phyloP scores from a whole-genome alignment of 192 early-diverging fungal genomes.

The Linnemannia hyalina region DNA sequence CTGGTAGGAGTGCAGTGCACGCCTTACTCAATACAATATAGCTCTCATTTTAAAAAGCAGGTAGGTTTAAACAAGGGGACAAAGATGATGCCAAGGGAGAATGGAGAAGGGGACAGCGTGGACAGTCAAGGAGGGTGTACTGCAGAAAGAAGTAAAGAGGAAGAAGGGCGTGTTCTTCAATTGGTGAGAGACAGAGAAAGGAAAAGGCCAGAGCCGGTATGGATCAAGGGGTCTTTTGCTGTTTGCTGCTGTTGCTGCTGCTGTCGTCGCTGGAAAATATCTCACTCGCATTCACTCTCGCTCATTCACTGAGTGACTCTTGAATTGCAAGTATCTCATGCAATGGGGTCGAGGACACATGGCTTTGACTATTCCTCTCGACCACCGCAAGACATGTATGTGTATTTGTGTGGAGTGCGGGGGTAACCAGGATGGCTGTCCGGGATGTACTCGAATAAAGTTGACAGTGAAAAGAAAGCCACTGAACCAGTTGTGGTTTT shows the following conservation, averaged over 20 bases:
- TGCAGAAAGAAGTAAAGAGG: background rate
- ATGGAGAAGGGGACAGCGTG: background rate
- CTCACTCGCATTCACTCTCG: background rate
- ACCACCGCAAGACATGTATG: background rate
- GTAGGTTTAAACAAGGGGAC: background rate
- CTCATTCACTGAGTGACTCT: background rate
- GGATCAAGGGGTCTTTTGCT: conserved; percentile 6
- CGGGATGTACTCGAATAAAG: background rate
- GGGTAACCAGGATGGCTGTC: background rate
- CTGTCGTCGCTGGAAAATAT: background rate
- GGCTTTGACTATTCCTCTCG: background rate
- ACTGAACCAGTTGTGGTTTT: background rate
- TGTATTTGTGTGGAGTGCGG: background rate
- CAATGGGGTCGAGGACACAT: background rate
- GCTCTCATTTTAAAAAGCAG: background rate
- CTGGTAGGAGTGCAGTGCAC: too few relatives aligned
- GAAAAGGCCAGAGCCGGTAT: conserved; percentile 4
- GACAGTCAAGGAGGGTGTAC: background rate
- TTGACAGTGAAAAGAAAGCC: too few relatives aligned
- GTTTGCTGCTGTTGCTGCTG: background rate
- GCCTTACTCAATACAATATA: background rate
- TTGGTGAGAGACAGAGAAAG: background rate
- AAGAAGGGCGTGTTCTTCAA: background rate
- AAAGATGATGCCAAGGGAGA: background rate
- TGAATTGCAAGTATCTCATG: background rate